A percentile compares a stretch with the other conserved stretches of the same genome.
Conservation (phyloP, 2,329 filamentous ascomycete genomes). For the Purpureocillium takamizusanense region DNA sequence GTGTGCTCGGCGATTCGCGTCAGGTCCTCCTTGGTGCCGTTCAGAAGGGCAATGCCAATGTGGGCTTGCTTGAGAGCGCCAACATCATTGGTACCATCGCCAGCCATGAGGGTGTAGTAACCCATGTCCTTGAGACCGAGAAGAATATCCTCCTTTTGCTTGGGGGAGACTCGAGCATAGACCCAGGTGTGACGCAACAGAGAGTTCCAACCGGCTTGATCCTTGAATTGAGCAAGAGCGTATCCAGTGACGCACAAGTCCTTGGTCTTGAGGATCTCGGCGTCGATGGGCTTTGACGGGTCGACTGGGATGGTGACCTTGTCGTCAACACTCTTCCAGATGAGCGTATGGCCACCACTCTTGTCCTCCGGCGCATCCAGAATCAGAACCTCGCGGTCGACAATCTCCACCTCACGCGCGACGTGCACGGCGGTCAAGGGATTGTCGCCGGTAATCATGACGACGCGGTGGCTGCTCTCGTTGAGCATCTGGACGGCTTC, state of each 20-base stretch:
- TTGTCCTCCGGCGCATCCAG: constrained; percentile 92
- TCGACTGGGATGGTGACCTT: constrained; percentile 80
- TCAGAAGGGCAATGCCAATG: constrained; percentile 90
- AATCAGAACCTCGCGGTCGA: constrained; percentile 90
- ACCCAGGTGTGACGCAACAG: constrained; percentile 91
- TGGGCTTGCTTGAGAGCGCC: constrained; percentile 97
- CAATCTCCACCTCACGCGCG: constrained; percentile 90
- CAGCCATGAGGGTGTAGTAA: constrained; percentile 97
- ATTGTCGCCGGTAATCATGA: constrained; percentile 99
- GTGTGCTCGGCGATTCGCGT: constrained; percentile 87
- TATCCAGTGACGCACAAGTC: constrained; percentile 96
- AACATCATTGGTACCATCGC: constrained; percentile 96
- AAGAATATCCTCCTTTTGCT: constrained; percentile 98
- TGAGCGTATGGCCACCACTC: constrained; percentile 66
- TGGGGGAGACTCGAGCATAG: constrained; percentile 94
- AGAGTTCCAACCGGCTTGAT: constrained; percentile 63
- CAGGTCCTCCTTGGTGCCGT: constrained; percentile 86
- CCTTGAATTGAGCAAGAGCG: constrained; percentile 81
- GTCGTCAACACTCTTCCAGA: constrained; percentile 95
- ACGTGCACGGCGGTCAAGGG: constrained; percentile 94
- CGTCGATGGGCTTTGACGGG: constrained; percentile 69
- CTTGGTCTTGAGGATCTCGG: constrained; percentile 71
- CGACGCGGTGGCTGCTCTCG: constrained; percentile 94
- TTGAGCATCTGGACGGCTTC: constrained; percentile 94
- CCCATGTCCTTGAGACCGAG: constrained; percentile 91